Evolutionary conservation across 75 land plant genomes (phyloP).

Genomic region (Sequoia sempervirens): DNA sequence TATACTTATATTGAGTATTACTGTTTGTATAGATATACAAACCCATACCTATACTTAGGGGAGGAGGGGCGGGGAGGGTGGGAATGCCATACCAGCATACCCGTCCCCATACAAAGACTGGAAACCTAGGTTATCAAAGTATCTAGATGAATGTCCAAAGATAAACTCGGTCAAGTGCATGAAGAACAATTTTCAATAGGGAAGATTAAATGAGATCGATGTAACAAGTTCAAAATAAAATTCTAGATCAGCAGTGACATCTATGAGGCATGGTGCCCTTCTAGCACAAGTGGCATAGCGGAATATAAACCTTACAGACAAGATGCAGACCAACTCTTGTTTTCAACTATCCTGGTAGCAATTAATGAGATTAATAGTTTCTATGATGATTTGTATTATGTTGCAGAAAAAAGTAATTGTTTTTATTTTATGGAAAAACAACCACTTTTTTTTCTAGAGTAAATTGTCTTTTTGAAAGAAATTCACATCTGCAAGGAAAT

Average conservation of each 20-base stretch:
- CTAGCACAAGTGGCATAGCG: no score
- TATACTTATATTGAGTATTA: no score
- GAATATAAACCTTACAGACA: neutral
- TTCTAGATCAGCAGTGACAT: neutral
- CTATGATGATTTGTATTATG: neutral
- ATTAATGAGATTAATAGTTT: neutral
- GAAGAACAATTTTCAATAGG: neutral
- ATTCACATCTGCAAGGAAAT: neutral
- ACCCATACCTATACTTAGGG: no score
- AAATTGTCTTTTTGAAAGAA: neutral
- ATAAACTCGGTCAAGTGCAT: neutral
- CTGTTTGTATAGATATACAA: no score
- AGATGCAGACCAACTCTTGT: neutral
- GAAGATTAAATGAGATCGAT: neutral
- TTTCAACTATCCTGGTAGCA: neutral
- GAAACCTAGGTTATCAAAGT: neutral
- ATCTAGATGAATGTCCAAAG: neutral
- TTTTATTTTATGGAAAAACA: neutral
- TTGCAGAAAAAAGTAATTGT: neutral
- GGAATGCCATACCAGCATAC: no score
- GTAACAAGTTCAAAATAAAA: neutral
- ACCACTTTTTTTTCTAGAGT: neutral
- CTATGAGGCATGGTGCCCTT: neutral
- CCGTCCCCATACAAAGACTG: no score
- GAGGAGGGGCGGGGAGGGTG: no score